Evolutionary conservation across 176 grass and related monocot species (phyloP).

Genomic region (Triticum timopheevii): DNA sequence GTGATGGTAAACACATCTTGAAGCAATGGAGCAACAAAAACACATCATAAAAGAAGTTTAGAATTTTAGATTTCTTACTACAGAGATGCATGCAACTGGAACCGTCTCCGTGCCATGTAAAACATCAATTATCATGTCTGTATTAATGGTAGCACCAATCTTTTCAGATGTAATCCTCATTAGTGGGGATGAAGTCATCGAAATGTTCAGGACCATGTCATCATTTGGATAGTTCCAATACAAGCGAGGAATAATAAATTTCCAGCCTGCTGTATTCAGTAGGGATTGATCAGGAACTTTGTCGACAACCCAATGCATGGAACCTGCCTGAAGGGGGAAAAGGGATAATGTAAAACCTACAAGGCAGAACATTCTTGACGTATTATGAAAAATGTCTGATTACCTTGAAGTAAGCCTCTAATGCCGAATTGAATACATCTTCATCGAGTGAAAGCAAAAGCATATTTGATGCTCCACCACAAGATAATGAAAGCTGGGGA

Average conservation of each 20-base stretch:
- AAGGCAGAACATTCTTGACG: slow-evolving; percentile 1
- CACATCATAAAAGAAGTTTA: not conserved
- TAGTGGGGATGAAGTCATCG: slow-evolving; percentile 72
- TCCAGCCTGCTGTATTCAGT: slow-evolving; percentile 85
- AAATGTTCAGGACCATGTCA: slow-evolving; percentile 82
- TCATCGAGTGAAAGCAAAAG: slow-evolving; percentile 77
- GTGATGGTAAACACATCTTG: not conserved
- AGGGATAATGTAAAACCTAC: slow-evolving; percentile 10
- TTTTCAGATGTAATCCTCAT: slow-evolving; percentile 67
- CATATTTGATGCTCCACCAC: slow-evolving; percentile 75
- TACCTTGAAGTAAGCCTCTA: slow-evolving; percentile 82
- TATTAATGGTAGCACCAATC: slow-evolving; percentile 52
- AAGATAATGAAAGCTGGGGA: slow-evolving; percentile 55
- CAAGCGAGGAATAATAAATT: slow-evolving; percentile 82
- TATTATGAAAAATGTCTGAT: slow-evolving; percentile 2
- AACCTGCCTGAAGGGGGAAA: slow-evolving; percentile 60
- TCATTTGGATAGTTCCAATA: slow-evolving; percentile 94
- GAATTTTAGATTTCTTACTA: slow-evolving; percentile 53
- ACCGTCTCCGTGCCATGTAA: slow-evolving; percentile 50
- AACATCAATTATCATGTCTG: slow-evolving; percentile 88
- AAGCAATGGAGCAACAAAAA: slow-evolving; percentile 9
- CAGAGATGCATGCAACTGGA: slow-evolving; percentile 88
- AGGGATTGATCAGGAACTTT: slow-evolving; percentile 87
- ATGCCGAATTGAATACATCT: slow-evolving; percentile 77
- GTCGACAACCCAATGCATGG: slow-evolving; percentile 79